Base-by-base conservation (phyloP, 495 filamentous ascomycete species). In the Neurospora pannonica region DNA sequence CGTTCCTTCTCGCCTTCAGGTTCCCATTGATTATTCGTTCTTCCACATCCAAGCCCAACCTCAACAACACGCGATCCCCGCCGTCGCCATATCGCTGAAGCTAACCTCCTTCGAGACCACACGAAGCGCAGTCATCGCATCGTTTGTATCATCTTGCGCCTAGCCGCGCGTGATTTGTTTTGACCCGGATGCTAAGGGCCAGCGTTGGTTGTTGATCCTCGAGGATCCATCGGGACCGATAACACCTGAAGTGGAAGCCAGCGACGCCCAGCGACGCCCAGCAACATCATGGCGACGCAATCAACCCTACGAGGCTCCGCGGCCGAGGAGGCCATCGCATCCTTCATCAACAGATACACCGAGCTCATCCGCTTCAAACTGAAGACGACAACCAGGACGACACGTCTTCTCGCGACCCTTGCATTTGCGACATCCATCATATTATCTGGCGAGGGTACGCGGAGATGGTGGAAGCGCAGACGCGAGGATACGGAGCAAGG, bases 401-500 rank as follows among this genome's bases (percentile, higher is more conserved):
- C 92, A 19, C 92, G 89, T 70, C 87, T 97, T 1, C 82, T 95
- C 71, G 90, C 92, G 24, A 92, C 93, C 10, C 83, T 97, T 70
- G 85, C 89, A 43, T 88, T 98, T 70, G 84, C 89, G 28, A 81
- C 93, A 24, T 91, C 92, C 60, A 94, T 98, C 77, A 87, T 97
- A 77, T 85, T 89, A 72, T 84, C 90, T 48, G 91, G 90, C 43
- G 93, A 93, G 84, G 93, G 93, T 72, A 89, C 90, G 48, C 90
- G 90, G 76, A 88, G 87, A 74, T 92, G 91, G 88, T 92, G 92
- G 84, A 89, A 87, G 69, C 87, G 85, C 72, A 86, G 89, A 73
- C 89, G 87, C 48, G 91, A 87, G 74, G 96, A 97, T 81, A 90
- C 89, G 79, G 94, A 94, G 71, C 89, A 91, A 74, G 94, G 94